Base-by-base conservation (phyloP, 768 basidiomycete genomes). In the Tulasnella sp. region DNA sequence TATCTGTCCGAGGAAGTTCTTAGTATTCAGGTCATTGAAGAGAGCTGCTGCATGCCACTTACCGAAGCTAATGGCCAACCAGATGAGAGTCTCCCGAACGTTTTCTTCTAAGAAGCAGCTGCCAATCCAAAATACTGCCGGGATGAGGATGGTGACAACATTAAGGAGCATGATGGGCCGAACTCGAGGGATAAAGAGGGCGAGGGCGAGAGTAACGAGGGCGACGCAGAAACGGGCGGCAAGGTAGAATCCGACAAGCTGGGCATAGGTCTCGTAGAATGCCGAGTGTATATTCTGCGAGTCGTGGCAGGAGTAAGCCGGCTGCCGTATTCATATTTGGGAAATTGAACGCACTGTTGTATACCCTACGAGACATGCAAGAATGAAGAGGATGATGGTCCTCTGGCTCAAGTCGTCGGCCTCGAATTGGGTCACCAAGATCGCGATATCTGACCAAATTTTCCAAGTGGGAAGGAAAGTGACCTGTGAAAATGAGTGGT, bases 401-500 rank as follows among this genome's bases (percentile, higher is more conserved):
- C 77, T 50, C 20, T 78, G 77, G n/a, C 12, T 40, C 34, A 64
- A 22, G 7, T 69, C 40, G 64, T 78, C 77, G 54, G 54, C 40
- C 24, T 78, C 77, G 37, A 78, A 78, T 64, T 64, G 77, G 24
- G 54, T 40, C 2, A 72, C 60, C 31, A 78, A 28, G 58, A 42
- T 64, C 22, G 54, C 60, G 31, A 78, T 64, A 41, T 78, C 77
- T 3, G 77, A 64, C 77, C 77, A 78, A 31, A 78, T 28, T 34
- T 64, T 58, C 77, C 77, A 78, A 40, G 54, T 58, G 7, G 77
- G 77, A 12, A 78, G 31, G 58, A 78, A 78, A 34, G 77, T 78
- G 31, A 78, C 64, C 77, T 78, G 48, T 20, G 12, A 37, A 31
- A 37, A n/a, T 12, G 44, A 78, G 9, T 34, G 18, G 58, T n/a